phyloP scores from a whole-genome alignment of 345 rosid species.

The Xanthoceras sorbifolium region DNA sequence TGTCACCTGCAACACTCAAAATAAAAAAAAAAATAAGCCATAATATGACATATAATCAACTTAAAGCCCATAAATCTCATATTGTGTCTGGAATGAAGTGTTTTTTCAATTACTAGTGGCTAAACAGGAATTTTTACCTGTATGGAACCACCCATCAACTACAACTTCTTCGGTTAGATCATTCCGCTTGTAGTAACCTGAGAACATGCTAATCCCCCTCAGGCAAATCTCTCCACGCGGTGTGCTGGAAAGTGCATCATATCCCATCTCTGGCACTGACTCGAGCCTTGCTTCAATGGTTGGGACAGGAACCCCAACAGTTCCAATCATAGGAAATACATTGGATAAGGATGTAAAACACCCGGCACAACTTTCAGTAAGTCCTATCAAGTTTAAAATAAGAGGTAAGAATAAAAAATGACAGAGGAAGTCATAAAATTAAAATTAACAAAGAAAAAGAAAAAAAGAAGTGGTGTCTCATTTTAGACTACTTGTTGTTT shows the following conservation, averaged over 20 bases:
- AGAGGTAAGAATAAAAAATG: background rate
- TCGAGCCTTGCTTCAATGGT: conserved; percentile 91
- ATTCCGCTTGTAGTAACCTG: conserved; percentile 89
- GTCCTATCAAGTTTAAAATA: conserved; percentile 48
- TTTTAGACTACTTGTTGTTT: background rate
- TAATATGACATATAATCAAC: background rate
- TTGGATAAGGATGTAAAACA: conserved; percentile 77
- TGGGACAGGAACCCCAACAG: conserved; percentile 90
- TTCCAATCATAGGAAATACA: conserved; percentile 81
- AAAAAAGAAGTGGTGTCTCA: background rate
- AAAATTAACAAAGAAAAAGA: no score
- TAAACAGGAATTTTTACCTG: conserved; percentile 48
- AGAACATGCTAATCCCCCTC: conserved; percentile 77
- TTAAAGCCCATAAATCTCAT: background rate
- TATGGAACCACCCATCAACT: conserved; percentile 92
- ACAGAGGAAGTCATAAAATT: background rate
- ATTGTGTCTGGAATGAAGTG: background rate
- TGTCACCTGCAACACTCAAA: conserved; percentile 60
- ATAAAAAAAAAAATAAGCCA: background rate
- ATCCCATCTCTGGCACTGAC: conserved; percentile 93
- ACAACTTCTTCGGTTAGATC: conserved; percentile 84
- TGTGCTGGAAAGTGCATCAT: conserved; percentile 66
- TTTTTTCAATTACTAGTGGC: background rate
- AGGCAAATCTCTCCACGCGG: conserved; percentile 92
- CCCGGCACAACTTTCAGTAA: conserved; percentile 93